Percentiles rank a stretch among this genome's conserved stretches.
Evolutionary conservation across 768 basidiomycete species (phyloP).

Genomic region (Lactifluus rugatus): DNA sequence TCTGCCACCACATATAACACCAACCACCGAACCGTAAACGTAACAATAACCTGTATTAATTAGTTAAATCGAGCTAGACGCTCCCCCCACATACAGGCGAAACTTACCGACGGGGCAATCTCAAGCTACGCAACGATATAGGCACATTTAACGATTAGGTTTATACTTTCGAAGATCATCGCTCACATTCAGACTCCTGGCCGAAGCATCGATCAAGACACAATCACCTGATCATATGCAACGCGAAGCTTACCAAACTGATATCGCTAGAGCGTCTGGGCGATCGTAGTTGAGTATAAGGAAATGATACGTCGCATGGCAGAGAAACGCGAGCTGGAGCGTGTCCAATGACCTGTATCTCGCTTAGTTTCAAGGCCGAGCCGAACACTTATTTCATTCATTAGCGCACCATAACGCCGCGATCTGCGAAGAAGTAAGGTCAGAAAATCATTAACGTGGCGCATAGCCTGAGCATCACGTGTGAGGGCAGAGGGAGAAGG

Average conservation of each 20-base stretch:
- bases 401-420: background rate
- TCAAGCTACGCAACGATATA: background rate
- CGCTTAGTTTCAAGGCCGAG: background rate
- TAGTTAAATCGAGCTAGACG: background rate
- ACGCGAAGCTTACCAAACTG: background rate
- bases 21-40: slow-evolving; percentile 6
- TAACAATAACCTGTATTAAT: background rate
- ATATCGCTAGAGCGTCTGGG: background rate
- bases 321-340: background rate
- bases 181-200: background rate
- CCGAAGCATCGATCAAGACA: background rate
- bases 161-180: background rate
- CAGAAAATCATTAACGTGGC: background rate
- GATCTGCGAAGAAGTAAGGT: background rate
- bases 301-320: slow-evolving; percentile 3
- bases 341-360: background rate
- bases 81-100: background rate
- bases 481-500: background rate
- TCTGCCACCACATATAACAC: background rate
- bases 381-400: background rate
- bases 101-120: slow-evolving; percentile 4
- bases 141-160: background rate
- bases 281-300: background rate
- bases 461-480: background rate
- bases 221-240: background rate